These are phyloP conservation scores for Fistulinella cinereoalba DNA, from an alignment of 1,284 basidiomycete species.

Conservation along the genomic window DNA sequence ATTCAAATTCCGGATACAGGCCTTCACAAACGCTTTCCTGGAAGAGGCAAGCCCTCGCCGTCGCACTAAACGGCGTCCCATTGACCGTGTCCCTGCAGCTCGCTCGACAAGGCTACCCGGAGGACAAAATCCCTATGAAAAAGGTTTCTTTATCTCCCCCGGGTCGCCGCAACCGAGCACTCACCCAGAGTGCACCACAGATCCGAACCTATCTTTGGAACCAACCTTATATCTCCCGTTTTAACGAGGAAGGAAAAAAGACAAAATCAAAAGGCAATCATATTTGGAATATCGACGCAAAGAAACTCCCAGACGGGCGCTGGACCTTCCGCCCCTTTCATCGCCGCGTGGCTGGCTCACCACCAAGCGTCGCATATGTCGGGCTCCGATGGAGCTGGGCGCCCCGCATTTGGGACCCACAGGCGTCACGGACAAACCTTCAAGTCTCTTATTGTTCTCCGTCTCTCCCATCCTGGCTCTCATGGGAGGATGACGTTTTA, in stretches of 20 bases:
- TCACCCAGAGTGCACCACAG: conserved; percentile 43
- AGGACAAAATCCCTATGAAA: conserved; percentile 87
- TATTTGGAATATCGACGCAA: conserved; percentile 98
- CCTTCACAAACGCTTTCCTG: conserved; percentile 95
- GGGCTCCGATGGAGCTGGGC: conserved; percentile 90
- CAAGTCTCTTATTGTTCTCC: conserved; percentile 82
- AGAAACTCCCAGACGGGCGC: conserved; percentile 69
- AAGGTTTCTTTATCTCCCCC: conserved; percentile 51
- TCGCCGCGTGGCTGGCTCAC: conserved; percentile 79
- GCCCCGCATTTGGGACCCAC: conserved; percentile 96
- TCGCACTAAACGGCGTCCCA: conserved; percentile 4
- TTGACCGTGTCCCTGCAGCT: conserved; percentile 47
- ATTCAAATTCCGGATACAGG: conserved; percentile 99
- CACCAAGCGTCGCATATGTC: conserved; percentile 79
- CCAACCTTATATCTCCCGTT: conserved; percentile 90
- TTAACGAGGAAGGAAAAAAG: conserved; percentile 99
- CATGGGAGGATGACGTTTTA: conserved; percentile 81
- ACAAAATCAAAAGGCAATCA: conserved; percentile 99
- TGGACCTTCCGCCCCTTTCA: conserved; percentile 95
- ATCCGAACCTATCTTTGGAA: conserved; percentile 97
- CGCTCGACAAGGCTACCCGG: conserved; percentile 73
- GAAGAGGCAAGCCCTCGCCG: conserved; percentile 65
- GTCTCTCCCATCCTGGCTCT: conserved; percentile 79
- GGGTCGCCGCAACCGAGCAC: conserved; percentile 8
- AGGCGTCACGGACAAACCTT: conserved; percentile 77